A percentile compares a stretch with the other conserved stretches of the same genome.
Evolutionary conservation across 192 early-diverging fungal genomes (phyloP).

Genomic region (Podila verticillata): DNA sequence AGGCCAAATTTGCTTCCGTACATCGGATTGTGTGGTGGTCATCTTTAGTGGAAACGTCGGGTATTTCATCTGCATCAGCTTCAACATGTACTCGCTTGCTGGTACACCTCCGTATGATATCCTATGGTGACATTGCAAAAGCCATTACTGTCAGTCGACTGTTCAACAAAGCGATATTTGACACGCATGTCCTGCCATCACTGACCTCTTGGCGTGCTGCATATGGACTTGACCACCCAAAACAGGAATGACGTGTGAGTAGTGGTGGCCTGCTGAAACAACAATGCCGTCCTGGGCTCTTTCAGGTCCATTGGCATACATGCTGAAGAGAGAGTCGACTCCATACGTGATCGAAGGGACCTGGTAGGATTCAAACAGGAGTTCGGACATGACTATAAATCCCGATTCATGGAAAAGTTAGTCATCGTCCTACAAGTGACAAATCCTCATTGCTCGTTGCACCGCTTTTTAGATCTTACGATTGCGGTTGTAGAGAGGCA

Average conservation of each 20-base stretch:
- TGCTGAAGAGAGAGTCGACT: constrained; percentile 88
- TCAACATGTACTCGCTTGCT: constrained; percentile 84
- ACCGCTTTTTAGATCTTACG: constrained; percentile 50
- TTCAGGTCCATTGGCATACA: constrained; percentile 73
- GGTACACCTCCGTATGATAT: constrained; percentile 83
- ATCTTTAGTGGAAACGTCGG: constrained; percentile 88
- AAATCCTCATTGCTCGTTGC: neutral
- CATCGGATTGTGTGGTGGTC: constrained; percentile 76
- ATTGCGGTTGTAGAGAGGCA: constrained; percentile 77
- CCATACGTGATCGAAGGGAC: constrained; percentile 84
- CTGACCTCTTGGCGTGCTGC: constrained; percentile 77
- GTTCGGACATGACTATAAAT: constrained; percentile 80
- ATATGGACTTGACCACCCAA: constrained; percentile 66
- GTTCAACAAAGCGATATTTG: too few species aligned
- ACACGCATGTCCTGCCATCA: neutral
- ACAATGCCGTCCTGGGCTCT: constrained; percentile 75
- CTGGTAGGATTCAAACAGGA: constrained; percentile 88
- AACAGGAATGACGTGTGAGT: constrained; percentile 83
- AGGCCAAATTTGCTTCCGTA: constrained; percentile 13
- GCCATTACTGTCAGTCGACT: neutral
- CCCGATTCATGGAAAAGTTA: neutral
- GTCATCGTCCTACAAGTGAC: neutral
- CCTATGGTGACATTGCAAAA: constrained; percentile 43
- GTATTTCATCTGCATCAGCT: constrained; percentile 91
- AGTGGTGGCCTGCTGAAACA: constrained; percentile 73